Conservation (phyloP, 140 eudicot species). For the Cichorium intybus region DNA sequence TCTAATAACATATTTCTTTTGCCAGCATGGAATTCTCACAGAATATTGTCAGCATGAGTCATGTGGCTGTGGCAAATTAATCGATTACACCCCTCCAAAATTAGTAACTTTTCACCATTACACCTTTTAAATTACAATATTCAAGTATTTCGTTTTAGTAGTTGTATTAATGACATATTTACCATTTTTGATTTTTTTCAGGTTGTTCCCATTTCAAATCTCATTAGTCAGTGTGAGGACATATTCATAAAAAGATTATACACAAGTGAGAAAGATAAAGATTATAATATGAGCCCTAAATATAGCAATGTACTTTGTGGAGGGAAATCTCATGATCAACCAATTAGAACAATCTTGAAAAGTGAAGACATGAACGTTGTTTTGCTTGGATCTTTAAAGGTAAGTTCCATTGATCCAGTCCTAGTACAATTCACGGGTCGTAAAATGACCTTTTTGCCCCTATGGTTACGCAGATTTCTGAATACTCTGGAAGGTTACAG, state of each 20-base stretch:
- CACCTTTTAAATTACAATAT: not conserved
- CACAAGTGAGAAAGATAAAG: slow-evolving; percentile 17
- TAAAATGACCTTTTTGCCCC: too few species aligned
- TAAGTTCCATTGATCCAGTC: slow-evolving; percentile 10
- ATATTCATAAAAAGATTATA: slow-evolving; percentile 39
- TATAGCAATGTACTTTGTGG: slow-evolving; percentile 36
- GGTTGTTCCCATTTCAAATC: slow-evolving; percentile 68
- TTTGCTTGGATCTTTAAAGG: slow-evolving; percentile 75
- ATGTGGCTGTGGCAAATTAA: slow-evolving; percentile 43
- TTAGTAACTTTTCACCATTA: slow-evolving; percentile 41
- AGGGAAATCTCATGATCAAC: slow-evolving; percentile 44
- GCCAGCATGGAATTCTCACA: slow-evolving; percentile 68
- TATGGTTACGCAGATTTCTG: slow-evolving; percentile 44
- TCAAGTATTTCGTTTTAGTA: not conserved
- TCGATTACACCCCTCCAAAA: slow-evolving; percentile 33
- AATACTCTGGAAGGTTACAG: slow-evolving; percentile 71
- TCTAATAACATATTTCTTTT: slow-evolving; percentile 18
- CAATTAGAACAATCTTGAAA: slow-evolving; percentile 43
- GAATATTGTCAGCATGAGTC: slow-evolving; percentile 79
- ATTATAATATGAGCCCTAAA: slow-evolving; percentile 15
- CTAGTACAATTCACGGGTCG: too few species aligned
- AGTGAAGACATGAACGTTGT: slow-evolving; percentile 60
- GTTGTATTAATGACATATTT: not conserved
- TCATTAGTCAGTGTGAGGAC: slow-evolving; percentile 53
- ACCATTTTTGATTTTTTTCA: slow-evolving; percentile 35